These are phyloP conservation scores for Sporothrix dimorphospora DNA, from an alignment of 2,329 filamentous ascomycete genomes.

Conservation along the genomic window DNA sequence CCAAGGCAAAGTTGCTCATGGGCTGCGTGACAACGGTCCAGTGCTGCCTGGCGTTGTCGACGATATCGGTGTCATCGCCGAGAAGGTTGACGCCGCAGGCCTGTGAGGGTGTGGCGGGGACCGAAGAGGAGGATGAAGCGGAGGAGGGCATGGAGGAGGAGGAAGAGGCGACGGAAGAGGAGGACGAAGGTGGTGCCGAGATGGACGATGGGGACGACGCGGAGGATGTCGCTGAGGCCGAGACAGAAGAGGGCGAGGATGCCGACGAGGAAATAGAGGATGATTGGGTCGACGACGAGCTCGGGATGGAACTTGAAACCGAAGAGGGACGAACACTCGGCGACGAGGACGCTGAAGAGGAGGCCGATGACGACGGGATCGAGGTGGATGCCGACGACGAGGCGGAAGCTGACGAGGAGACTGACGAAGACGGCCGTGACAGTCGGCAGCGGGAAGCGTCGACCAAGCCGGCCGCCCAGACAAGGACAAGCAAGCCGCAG, in stretches of 20 bases:
- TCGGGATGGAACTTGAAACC: neutral
- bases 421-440: neutral
- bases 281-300: neutral
- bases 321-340: neutral
- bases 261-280: neutral
- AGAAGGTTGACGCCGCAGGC: conserved; percentile 1
- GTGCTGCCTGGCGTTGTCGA: neutral
- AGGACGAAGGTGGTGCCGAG: neutral
- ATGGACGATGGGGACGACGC: neutral
- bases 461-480: neutral
- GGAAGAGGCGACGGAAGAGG: neutral
- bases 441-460: neutral
- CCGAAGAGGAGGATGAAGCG: neutral
- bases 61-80: neutral
- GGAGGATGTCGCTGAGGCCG: no score
- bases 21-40: neutral
- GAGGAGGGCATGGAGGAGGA: neutral
- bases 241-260: neutral
- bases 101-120: neutral
- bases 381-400: neutral
- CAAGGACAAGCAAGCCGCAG: neutral
- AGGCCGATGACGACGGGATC: neutral
- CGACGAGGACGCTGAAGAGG: neutral
- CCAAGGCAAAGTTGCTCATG: neutral
- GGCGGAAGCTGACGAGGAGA: neutral